Conservation (phyloP, 2,329 filamentous ascomycete species). For the Rhynchosporium secalis region DNA sequence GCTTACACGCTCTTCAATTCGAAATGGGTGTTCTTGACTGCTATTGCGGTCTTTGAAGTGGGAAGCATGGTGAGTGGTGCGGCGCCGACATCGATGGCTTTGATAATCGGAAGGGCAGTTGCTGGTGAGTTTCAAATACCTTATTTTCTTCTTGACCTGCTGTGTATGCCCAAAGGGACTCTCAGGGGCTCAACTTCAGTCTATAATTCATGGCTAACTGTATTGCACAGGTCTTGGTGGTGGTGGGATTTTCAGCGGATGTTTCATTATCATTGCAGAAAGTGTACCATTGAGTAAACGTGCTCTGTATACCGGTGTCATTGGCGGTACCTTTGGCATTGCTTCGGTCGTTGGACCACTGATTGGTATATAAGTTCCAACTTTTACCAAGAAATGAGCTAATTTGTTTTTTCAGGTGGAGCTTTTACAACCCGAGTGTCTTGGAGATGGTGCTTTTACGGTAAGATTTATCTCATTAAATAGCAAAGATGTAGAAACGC, state of each 20-base stretch:
- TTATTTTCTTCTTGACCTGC: neutral
- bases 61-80: constrained; percentile 30
- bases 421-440: constrained; percentile 41
- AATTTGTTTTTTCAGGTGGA: constrained; percentile 24
- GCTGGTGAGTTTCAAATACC: constrained; percentile 22
- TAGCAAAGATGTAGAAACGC: no score
- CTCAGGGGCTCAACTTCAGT: no score
- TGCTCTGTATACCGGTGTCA: constrained; percentile 19
- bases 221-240: constrained; percentile 10
- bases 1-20: constrained; percentile 27
- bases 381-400: neutral
- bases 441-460: constrained; percentile 41
- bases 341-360: constrained; percentile 36
- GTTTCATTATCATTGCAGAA: constrained; percentile 17
- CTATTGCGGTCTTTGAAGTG: constrained; percentile 32
- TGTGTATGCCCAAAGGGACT: neutral
- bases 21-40: constrained; percentile 29
- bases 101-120: constrained; percentile 35
- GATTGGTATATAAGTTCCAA: constrained; percentile 29
- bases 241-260: constrained; percentile 14
- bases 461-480: constrained; percentile 7
- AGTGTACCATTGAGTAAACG: constrained; percentile 17
- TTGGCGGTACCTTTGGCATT: constrained; percentile 33
- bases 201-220: no score
- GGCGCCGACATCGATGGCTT: constrained; percentile 28